Percentiles rank a stretch among this genome's conserved stretches.
Conservation (phyloP, 73 alveolate species). For the Symbiodinium natans region DNA sequence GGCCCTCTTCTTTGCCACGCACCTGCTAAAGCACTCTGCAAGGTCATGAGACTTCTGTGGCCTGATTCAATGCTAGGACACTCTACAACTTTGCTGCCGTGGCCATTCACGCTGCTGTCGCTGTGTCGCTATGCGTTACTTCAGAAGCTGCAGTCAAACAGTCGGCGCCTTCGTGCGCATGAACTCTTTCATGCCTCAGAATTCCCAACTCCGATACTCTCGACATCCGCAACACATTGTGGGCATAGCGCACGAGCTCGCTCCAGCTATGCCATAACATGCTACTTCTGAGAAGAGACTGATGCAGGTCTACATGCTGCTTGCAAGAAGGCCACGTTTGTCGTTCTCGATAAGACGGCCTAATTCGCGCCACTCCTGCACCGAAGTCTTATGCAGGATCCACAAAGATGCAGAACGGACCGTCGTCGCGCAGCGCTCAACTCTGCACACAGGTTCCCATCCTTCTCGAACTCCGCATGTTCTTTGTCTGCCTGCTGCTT, state of each 20-base stretch:
- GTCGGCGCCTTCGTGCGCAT: slow-evolving; percentile 91
- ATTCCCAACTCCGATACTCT: neutral
- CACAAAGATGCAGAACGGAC: no score
- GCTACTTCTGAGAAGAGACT: no score
- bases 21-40: neutral
- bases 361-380: slow-evolving; percentile 96
- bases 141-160: no score
- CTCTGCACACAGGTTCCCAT: no score
- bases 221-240: no score
- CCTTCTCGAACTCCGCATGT: slow-evolving; percentile 96
- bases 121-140: no score
- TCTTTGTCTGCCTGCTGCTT: slow-evolving; percentile 96
- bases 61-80: neutral
- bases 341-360: slow-evolving; percentile 96
- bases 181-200: slow-evolving; percentile 81
- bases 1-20: neutral
- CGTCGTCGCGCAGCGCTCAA: no score
- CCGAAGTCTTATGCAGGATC: no score
- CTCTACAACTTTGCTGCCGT: neutral
- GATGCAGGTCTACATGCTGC: slow-evolving; percentile 14
- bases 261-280: no score
- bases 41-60: no score
- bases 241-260: no score
- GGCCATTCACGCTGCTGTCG: no score
- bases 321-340: slow-evolving; percentile 93